phyloP scores from a whole-genome alignment of 371 early-diverging fungal species.

The Rhizomucor pusillus region DNA sequence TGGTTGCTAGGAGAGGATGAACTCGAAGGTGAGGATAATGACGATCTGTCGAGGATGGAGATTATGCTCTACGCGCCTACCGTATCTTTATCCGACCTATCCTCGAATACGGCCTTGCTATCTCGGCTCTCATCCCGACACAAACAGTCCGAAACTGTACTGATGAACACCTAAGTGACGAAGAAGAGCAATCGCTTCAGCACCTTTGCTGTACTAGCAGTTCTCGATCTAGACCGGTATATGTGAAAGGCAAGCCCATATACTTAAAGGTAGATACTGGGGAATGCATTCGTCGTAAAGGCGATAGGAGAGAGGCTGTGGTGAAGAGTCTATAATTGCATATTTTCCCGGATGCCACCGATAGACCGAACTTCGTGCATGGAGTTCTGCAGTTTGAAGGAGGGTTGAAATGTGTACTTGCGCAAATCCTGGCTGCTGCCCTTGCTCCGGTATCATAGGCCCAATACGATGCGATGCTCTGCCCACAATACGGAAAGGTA shows the following conservation, averaged over 20 bases:
- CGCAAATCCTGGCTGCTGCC: too few species aligned
- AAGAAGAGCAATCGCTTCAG: background rate
- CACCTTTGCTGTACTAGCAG: background rate
- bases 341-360: conserved; percentile 31
- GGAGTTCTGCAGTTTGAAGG: conserved; percentile 11
- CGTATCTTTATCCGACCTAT: too few species aligned
- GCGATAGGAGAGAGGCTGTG: background rate
- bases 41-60: too few species aligned
- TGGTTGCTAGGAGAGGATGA: too few species aligned
- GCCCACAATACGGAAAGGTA: too few species aligned
- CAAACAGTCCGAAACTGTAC: conserved; percentile 6
- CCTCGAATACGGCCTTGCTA: too few species aligned
- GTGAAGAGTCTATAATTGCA: conserved; percentile 13
- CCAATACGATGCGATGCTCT: too few species aligned
- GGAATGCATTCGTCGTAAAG: conserved; percentile 7
- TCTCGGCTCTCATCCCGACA: too few species aligned
- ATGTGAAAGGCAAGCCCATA: conserved; percentile 8
- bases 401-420: too few species aligned
- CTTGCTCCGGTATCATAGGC: too few species aligned
- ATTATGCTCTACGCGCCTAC: too few species aligned
- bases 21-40: too few species aligned
- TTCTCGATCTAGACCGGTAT: background rate
- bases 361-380: conserved; percentile 18
- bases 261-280: background rate
- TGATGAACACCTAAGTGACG: conserved; percentile 5